Evolutionary conservation across 345 rosid species (phyloP), one percentile per base, ranked within the genome.

Genomic region (Linum tenue): DNA sequence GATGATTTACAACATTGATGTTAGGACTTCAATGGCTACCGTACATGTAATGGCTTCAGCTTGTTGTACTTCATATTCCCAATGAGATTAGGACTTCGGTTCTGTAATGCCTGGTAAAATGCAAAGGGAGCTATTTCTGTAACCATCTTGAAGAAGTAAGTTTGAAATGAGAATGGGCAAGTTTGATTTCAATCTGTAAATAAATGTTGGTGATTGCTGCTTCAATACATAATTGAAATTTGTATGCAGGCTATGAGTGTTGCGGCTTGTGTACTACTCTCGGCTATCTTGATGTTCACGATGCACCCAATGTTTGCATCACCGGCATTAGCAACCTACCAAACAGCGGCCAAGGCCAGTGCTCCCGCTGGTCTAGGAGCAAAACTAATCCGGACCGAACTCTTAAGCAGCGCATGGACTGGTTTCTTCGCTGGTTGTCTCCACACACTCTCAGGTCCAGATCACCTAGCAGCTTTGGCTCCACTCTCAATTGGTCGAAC

Each of bases 401-500:
- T 88, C 53, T 48, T 94, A 55, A 84, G 75, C 12, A 91, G 97
- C 64, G 96, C 96, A 3, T 91, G 97, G 96, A 85, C 97, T 7
- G 99, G 99, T 42, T 94, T 94, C 82, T 81, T 94, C 15, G 92
- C 99, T 7, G 97, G 99, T 64, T 94, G 97, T 66, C 74, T 91
- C 62, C 96, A 94, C 67, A 94, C 99, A 0, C 77, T 94, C 16
- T 94, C 99, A 40, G 99, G 99, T 43, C 97, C 97, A 0, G 97
- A 94, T 60, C 99, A 94, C 78, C 91, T 94, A 1, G 99, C 97
- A 70, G 99, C 99, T 56, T 70, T 94, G 79, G 96, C 99, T 62
- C 99, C 99, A 8, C 86, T 90, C 56, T 85, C 99, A 7, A 94
- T 94, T n/a, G 96, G 99, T 16, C 92, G 95, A 16, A 72, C 87